Evolutionary conservation across 192 early-diverging fungal genomes (phyloP).

Genomic region (Rhizophlyctis rosea): DNA sequence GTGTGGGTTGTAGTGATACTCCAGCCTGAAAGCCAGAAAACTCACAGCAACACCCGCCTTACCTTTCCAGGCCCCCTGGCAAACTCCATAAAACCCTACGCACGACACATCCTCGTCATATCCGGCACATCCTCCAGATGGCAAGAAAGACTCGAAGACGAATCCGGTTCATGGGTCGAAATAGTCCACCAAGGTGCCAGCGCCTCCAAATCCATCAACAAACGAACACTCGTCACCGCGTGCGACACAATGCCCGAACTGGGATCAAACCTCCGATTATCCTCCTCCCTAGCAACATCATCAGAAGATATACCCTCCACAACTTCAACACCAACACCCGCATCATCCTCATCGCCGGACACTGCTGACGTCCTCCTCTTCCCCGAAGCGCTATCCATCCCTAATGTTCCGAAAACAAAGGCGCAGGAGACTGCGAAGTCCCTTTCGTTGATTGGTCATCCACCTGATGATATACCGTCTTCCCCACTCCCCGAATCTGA

Average conservation of each 20-base stretch:
- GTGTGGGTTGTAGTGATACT: too few relatives aligned
- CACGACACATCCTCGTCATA: slow-evolving; percentile 40
- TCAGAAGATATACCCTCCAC: not conserved
- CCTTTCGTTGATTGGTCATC: not conserved
- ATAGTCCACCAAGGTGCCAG: slow-evolving; percentile 2
- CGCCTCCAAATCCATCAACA: not conserved
- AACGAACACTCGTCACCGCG: slow-evolving; percentile 36
- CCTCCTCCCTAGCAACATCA: not conserved
- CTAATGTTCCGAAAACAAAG: not conserved
- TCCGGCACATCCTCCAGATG: slow-evolving; percentile 28
- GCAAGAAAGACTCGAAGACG: slow-evolving; percentile 37
- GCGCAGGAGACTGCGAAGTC: slow-evolving; percentile 7
- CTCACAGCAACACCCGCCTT: too few relatives aligned
- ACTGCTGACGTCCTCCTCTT: slow-evolving; percentile 3
- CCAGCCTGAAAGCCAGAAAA: too few relatives aligned
- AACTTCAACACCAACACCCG: not conserved
- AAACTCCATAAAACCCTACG: slow-evolving; percentile 47
- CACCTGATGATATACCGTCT: slow-evolving; percentile 6
- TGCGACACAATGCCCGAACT: slow-evolving; percentile 18
- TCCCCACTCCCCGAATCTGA: slow-evolving; percentile 3
- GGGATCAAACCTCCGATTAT: too few relatives aligned
- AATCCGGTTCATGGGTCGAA: slow-evolving; percentile 12
- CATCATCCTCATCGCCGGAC: not conserved
- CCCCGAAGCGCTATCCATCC: slow-evolving; percentile 7
- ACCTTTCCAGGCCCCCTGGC: slow-evolving; percentile 25